These are phyloP conservation scores for Arachis monticola DNA, from an alignment of 331 rosid genomes.

Conservation along the genomic window DNA sequence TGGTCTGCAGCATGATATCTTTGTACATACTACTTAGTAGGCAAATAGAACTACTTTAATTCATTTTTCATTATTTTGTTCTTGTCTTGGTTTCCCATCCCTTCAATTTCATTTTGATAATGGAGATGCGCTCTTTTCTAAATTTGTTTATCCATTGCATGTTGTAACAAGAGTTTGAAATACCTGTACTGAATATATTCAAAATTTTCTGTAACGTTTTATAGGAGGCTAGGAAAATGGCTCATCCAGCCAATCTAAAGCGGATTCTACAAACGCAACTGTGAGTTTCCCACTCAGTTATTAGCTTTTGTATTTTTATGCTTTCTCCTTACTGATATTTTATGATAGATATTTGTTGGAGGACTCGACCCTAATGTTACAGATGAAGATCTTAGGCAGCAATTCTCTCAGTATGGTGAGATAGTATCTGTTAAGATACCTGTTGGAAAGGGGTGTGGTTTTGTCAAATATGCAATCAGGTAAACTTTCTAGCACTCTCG, in stretches of 20 bases:
- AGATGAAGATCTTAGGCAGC: slow-evolving; percentile 73
- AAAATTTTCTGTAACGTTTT: slow-evolving; percentile 30
- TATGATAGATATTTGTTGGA: slow-evolving; percentile 90
- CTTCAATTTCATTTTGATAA: slow-evolving; percentile 8
- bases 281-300: neutral
- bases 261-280: slow-evolving; percentile 59
- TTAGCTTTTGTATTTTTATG: slow-evolving; percentile 17
- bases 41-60: no score
- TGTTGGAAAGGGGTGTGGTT: slow-evolving; percentile 95
- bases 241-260: slow-evolving; percentile 67
- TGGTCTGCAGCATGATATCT: no score
- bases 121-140: neutral
- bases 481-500: slow-evolving; percentile 32
- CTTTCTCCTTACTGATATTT: slow-evolving; percentile 38
- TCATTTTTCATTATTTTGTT: no score
- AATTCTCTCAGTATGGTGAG: no score
- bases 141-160: slow-evolving; percentile 18
- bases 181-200: slow-evolving; percentile 10
- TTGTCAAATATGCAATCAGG: slow-evolving; percentile 94
- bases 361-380: slow-evolving; percentile 91
- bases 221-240: slow-evolving; percentile 87
- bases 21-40: no score
- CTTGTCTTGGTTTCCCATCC: neutral
- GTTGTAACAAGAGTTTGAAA: slow-evolving; percentile 16
- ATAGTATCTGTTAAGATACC: no score